Base-by-base conservation (phyloP, 1,284 basidiomycete genomes). In the Austropuccinia psidii region DNA sequence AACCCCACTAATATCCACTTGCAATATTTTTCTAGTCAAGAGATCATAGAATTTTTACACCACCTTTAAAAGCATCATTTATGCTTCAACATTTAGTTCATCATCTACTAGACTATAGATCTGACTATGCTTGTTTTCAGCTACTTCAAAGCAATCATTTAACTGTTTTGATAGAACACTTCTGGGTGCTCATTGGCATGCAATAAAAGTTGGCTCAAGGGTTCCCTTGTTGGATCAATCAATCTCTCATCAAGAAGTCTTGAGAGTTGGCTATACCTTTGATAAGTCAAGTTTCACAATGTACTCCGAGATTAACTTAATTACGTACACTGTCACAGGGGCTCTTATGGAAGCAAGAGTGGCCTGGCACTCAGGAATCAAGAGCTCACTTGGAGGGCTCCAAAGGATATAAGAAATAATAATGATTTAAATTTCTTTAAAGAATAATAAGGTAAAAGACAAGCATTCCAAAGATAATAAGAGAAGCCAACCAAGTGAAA, bases 41-140 rank as follows among this genome's bases (percentile, higher is more conserved):
- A 55, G 70, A 49, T 47, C 61, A 73, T 65, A 33, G 70, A 49
- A 33, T 73, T 9, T 47, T 73, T 27, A 49, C 33, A 6, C 70
- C 70, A 29, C 70, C 70, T 35, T 39, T 73, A 1, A 73, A 65
- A 62, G 70, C 60, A 39, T 33, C 65, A 13, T 49, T 73, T n/a
- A 65, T 73, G 29, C 50, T 73, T 17, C 47, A 60, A 57, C 47
- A 50, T 33, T 65, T 21, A n/a, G 70, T 73, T 15, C 70, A 73
- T 65, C 47, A 41, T 41, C 21, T 62, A 49, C 29, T 73, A 29
- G 70, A 73, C 54, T 65, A 29, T 21, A 37, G 55, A 54, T 64
- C 70, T n/a, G 70, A 54, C 11, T 60, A 65, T 37, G 58, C 57
- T 17, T 64, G 57, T 41, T 24, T 52, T 45, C 61, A 73, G 24